Conservation (phyloP, 176 grass and related monocot genomes). For the Otatea glauca region DNA sequence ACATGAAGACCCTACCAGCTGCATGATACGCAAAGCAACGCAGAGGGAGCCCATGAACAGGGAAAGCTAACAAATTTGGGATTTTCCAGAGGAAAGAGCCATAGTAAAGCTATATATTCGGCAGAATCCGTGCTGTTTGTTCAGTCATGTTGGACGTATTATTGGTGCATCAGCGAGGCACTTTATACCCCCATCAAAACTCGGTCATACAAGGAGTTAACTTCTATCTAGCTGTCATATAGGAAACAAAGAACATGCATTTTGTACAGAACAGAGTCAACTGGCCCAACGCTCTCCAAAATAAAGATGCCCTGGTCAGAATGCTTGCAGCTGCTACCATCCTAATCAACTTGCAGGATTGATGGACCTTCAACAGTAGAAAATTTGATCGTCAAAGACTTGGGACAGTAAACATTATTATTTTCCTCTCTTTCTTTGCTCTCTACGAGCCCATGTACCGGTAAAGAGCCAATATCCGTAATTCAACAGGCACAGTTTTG, state of each 20-base stretch:
- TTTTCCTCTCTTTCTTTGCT: neutral
- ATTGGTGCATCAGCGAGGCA: slow-evolving; percentile 6
- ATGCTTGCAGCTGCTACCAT: slow-evolving; percentile 15
- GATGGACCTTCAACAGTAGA: slow-evolving; percentile 28
- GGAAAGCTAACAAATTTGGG: neutral
- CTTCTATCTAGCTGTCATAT: neutral
- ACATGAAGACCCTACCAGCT: slow-evolving; percentile 1
- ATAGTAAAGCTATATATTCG: neutral
- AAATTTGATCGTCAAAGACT: slow-evolving; percentile 38
- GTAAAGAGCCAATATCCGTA: neutral
- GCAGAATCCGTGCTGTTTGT: neutral
- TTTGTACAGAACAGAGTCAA: neutral
- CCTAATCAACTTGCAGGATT: slow-evolving; percentile 42
- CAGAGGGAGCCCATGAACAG: slow-evolving; percentile 21
- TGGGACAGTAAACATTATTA: slow-evolving; percentile 17
- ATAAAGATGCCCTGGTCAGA: slow-evolving; percentile 16
- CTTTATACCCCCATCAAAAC: neutral
- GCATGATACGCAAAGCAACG: slow-evolving; percentile 12
- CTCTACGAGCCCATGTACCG: slow-evolving; percentile 5
- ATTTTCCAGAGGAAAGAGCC: slow-evolving; percentile 13
- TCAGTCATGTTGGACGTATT: neutral
- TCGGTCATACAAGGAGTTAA: neutral
- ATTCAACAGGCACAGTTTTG: slow-evolving; percentile 10
- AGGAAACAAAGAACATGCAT: neutral
- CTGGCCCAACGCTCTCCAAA: neutral